Evolutionary conservation across 2,329 filamentous ascomycete species (phyloP), one percentile per base, ranked within the genome.

Genomic region (Trichoderma oligosporum): DNA sequence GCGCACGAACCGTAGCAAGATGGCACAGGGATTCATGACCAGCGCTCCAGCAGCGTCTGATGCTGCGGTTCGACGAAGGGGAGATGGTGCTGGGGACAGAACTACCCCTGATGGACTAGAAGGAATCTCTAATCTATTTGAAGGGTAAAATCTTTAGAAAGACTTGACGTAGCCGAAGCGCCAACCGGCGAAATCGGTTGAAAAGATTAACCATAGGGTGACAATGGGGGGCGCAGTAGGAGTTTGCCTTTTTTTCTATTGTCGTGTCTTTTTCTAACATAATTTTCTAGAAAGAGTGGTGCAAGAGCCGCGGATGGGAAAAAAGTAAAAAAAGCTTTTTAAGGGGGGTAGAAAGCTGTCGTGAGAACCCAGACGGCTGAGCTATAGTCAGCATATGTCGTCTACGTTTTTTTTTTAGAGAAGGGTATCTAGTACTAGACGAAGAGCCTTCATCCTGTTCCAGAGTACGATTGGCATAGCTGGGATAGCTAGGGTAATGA

Each of bases 1-100:
- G 59, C 66, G 63, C 36, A 61, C 60, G 12, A 61, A 62, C 31
- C 68, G 71, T 46, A 71, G 61, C 67, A 80, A 79, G 67, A 80
- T 87, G 83, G 82, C 83, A 4, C 82, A 87, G 66, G 78, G 82
- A 57, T 87, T 87, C 63, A 84, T 87, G 82, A 84, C 76, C 51
- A 76, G 74, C 8, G 62, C 72, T n/a, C 63, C 70, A 3, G 64
- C 66, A 9, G 68, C 62, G 3, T 64, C 68, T 11, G 69, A 66
- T 31, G 58, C 29, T 45, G 22, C 38, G 20, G 46, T 31, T 6
- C 44, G 14, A 27, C 41, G 46, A 29, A 46, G 25, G 5, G 42
- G 27, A 24, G 56, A 55, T 2, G 39, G 27, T 2, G 45, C 46
- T 22, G 14, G 66, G 73, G n/a, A 61, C 69, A 47, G 54, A 14